Percentiles rank a stretch among this genome's conserved stretches.
These are phyloP conservation scores for Berkeleyomyces rouxiae DNA, from an alignment of 2,329 filamentous ascomycete genomes.

Conservation along the genomic window DNA sequence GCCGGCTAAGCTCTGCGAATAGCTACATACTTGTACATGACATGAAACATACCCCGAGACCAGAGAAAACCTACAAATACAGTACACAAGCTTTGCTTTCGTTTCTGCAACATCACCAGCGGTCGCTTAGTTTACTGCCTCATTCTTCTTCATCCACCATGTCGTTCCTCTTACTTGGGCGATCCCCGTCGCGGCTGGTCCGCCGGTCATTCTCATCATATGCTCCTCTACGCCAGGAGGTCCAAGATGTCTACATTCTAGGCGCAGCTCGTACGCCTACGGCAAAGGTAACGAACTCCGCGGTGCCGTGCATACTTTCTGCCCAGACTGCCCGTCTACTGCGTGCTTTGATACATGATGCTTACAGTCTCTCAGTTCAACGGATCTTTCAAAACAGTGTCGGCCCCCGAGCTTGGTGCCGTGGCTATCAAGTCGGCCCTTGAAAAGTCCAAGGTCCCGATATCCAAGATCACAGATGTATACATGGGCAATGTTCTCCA, in stretches of 20 bases:
- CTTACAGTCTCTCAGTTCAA: conserved; percentile 52
- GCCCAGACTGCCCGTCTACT: background rate
- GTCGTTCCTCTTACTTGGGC: background rate
- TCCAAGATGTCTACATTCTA: conserved; percentile 86
- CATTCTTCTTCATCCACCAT: background rate
- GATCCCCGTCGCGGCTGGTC: background rate
- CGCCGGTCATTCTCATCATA: conserved; percentile 27
- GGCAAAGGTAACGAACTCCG: conserved; percentile 47
- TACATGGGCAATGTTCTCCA: conserved; percentile 97
- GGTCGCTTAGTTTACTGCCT: too few relatives aligned
- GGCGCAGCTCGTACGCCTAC: conserved; percentile 81
- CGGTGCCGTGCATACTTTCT: background rate
- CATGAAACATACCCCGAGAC: too few relatives aligned
- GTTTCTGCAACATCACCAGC: background rate
- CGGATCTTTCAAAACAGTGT: conserved; percentile 67
- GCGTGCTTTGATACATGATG: background rate
- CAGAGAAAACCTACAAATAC: too few relatives aligned
- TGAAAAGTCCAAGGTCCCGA: conserved; percentile 67
- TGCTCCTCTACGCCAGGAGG: conserved; percentile 39
- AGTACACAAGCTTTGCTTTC: background rate
- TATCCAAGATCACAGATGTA: conserved; percentile 70
- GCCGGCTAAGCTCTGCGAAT: background rate
- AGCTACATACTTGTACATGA: too few relatives aligned
- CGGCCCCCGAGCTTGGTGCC: conserved; percentile 77
- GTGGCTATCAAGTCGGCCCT: conserved; percentile 84